These are phyloP conservation scores for Hamigera avellanea DNA, from an alignment of 495 filamentous ascomycete genomes.

Conservation along the genomic window DNA sequence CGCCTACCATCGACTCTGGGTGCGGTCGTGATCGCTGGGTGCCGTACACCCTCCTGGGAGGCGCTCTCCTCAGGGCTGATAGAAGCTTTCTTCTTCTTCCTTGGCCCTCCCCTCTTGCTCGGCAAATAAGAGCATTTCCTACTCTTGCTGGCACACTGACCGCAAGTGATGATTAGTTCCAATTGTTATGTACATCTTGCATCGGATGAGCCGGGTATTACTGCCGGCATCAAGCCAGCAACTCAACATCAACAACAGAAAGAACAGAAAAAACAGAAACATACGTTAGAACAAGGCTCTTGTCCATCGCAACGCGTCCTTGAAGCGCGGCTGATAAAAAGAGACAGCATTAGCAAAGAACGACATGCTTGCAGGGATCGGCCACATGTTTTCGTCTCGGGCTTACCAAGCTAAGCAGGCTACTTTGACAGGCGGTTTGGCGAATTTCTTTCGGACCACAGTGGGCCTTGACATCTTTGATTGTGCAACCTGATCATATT, in stretches of 20 bases:
- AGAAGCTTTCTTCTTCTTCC: constrained; percentile 31
- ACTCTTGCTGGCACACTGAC: constrained; percentile 39
- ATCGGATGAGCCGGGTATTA: too few relatives aligned
- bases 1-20: constrained; percentile 26
- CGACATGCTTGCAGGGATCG: not conserved
- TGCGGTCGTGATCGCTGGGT: constrained; percentile 10
- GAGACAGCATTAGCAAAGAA: constrained; percentile 1
- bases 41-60: constrained; percentile 12
- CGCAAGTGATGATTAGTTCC: too few relatives aligned
- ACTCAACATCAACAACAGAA: not conserved
- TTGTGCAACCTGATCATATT: not conserved
- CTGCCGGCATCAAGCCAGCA: too few relatives aligned
- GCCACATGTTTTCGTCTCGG: not conserved
- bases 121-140: constrained; percentile 44
- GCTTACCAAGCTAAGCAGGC: constrained; percentile 51
- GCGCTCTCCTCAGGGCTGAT: constrained; percentile 12
- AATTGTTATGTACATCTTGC: too few relatives aligned
- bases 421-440: constrained; percentile 51
- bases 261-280: constrained; percentile 13
- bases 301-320: constrained; percentile 48
- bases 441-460: constrained; percentile 34
- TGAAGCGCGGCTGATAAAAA: constrained; percentile 37
- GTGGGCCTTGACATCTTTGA: constrained; percentile 1
- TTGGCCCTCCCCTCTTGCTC: constrained; percentile 45
- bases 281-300: constrained; percentile 44